Percentiles rank a stretch among this genome's conserved stretches.
phyloP scores from a whole-genome alignment of 2,329 filamentous ascomycete species.

The Aspergillus ibericus region DNA sequence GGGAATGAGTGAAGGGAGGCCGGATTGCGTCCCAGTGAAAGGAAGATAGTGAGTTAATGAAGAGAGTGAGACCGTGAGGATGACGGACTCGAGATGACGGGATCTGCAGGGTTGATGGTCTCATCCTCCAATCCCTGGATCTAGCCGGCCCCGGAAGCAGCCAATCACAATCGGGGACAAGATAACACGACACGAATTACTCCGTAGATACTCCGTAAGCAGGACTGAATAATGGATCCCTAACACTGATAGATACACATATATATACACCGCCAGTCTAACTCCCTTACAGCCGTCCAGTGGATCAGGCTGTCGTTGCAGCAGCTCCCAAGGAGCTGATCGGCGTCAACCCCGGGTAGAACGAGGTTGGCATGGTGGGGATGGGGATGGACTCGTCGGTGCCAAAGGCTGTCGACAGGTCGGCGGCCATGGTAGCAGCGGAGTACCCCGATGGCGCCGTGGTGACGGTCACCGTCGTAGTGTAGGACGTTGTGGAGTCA shows the following conservation, averaged over 20 bases:
- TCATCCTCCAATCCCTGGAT: background rate
- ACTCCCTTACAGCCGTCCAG: too few relatives aligned
- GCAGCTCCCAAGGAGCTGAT: slow-evolving; percentile 24
- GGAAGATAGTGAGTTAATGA: background rate
- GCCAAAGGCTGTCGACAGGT: slow-evolving; percentile 27
- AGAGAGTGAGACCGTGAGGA: background rate
- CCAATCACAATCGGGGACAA: background rate
- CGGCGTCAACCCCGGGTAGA: slow-evolving; percentile 34
- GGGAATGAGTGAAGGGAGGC: too few relatives aligned
- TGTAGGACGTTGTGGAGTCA: slow-evolving; percentile 20
- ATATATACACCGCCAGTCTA: background rate
- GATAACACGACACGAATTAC: too few relatives aligned
- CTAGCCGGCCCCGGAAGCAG: background rate
- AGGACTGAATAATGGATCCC: too few relatives aligned
- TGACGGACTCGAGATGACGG: background rate
- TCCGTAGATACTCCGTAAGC: too few relatives aligned
- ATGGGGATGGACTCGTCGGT: slow-evolving; percentile 25
- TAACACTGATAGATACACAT: too few relatives aligned
- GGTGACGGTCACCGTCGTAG: slow-evolving; percentile 24
- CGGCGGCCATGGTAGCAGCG: slow-evolving; percentile 28
- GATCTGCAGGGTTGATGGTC: slow-evolving; percentile 5
- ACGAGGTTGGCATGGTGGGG: slow-evolving; percentile 23
- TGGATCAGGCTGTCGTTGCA: background rate
- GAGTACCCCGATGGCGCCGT: slow-evolving; percentile 29
- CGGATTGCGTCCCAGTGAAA: background rate